Base-by-base conservation (phyloP, 2,329 filamentous ascomycete species). In the Tolypocladium ophioglossoides region DNA sequence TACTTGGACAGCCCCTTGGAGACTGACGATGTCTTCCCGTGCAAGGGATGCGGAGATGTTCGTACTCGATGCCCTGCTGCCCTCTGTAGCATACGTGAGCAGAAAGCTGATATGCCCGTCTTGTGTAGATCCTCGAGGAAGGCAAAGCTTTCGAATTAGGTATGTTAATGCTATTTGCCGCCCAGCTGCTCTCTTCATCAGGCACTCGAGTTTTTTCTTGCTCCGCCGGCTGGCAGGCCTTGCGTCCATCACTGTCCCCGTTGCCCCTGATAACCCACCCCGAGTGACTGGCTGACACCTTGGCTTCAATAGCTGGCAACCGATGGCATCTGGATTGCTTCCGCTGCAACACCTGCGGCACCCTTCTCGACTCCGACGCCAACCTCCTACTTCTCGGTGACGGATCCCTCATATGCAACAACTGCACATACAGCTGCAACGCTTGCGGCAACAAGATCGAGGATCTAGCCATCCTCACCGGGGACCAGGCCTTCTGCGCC, bases 271-370 rank as follows among this genome's bases (percentile, higher is more conserved):
- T 32, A 7, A 24, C 38, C 18, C 16, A 46, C 14, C n/a, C 7
- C 27, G 54, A 64, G 65, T 18, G 27, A 20, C 27, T 12, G 27
- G 62, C 69, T 67, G 56, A 65, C 62, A 50, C 61, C 56, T 47
- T 55, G 3, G 53, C 51, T 52, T 44, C 35, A 27, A 54, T 63
- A 96, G 91, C 92, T 70, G 91, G 91, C 59, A 94, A 95, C 71
- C 83, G 92, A 80, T 97, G 92, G 94, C 94, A 99, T 78, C 89
- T 99, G 66, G 89, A 96, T 75, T 99, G 94, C 77, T 99, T 99
- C 75, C 87, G 91, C 68, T 97, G 92, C 79, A 94, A 96, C 71
- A 95, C 89, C 54, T 99, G 92, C 78, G 84, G 85, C 66, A 96
- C 91, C 57, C 84, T 96, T 55, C 90, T 99, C 73, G 94, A 99